Evolutionary conservation across 768 basidiomycete species (phyloP).

Genomic region (Lepiota venenata): DNA sequence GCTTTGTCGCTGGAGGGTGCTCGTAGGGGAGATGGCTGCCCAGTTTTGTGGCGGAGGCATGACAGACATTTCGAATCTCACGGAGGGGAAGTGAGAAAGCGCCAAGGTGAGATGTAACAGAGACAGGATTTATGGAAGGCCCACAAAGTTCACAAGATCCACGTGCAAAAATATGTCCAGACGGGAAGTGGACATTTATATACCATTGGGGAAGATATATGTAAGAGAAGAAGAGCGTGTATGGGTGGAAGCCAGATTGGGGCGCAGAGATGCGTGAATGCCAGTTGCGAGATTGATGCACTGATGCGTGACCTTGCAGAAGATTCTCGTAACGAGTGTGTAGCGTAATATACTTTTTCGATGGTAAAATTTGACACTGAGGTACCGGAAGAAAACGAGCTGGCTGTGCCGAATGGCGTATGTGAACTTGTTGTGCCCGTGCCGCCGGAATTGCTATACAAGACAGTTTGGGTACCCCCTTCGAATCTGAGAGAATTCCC

Average conservation of each 20-base stretch:
- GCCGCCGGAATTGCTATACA: no score
- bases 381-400: no score
- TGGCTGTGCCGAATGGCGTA: no score
- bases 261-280: not conserved
- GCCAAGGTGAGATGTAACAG: not conserved
- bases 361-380: no score
- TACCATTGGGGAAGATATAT: not conserved
- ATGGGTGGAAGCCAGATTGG: not conserved
- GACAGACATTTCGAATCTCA: not conserved
- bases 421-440: no score
- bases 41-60: conserved; percentile 4
- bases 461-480: no score
- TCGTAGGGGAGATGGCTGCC: not conserved
- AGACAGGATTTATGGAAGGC: not conserved
- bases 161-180: not conserved
- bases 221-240: conserved; percentile 11
- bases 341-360: not conserved
- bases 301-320: not conserved
- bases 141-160: not conserved
- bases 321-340: not conserved
- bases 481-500: no score
- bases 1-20: conserved; percentile 21
- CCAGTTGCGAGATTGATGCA: not conserved
- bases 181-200: conserved; percentile 1
- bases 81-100: not conserved